These are phyloP conservation scores for Pythium chondricola DNA, from an alignment of 352 stramenopile genomes.

Conservation along the genomic window DNA sequence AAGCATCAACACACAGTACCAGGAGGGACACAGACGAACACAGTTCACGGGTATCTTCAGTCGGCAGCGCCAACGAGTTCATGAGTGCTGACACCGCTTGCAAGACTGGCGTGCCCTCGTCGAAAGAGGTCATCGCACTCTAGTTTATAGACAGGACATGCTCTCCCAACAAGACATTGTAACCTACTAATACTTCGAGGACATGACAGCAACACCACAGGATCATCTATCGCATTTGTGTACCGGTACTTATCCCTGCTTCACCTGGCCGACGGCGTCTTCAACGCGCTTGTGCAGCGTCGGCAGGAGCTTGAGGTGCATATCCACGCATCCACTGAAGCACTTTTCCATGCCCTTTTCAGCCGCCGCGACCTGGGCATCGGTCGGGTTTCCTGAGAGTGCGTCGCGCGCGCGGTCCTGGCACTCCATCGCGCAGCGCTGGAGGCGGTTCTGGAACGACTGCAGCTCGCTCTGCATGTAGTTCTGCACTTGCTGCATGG, in stretches of 20 bases:
- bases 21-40: constrained; percentile 10
- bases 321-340: constrained; percentile 58
- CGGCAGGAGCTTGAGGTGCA: constrained; percentile 71
- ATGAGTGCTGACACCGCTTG: constrained; percentile 14
- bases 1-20: constrained; percentile 12
- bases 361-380: constrained; percentile 53
- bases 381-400: constrained; percentile 59
- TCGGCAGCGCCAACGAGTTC: constrained; percentile 36
- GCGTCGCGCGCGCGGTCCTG: constrained; percentile 76
- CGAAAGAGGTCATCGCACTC: too few species aligned
- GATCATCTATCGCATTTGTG: too few species aligned
- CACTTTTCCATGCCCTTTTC: constrained; percentile 80
- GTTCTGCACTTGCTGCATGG: constrained; percentile 78
- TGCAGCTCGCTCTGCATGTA: constrained; percentile 83
- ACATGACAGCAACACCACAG: too few species aligned
- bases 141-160: too few species aligned
- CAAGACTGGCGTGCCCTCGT: constrained; percentile 1
- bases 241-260: constrained; percentile 26
- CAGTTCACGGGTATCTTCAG: constrained; percentile 24
- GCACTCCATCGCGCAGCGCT: constrained; percentile 83
- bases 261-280: constrained; percentile 63
- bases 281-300: constrained; percentile 68
- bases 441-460: constrained; percentile 79
- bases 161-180: background rate
- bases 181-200: too few species aligned